A percentile compares a stretch with the other conserved stretches of the same genome.
These are phyloP conservation scores for Escallonia rubra DNA, from an alignment of 129 eudicot species.

Conservation along the genomic window DNA sequence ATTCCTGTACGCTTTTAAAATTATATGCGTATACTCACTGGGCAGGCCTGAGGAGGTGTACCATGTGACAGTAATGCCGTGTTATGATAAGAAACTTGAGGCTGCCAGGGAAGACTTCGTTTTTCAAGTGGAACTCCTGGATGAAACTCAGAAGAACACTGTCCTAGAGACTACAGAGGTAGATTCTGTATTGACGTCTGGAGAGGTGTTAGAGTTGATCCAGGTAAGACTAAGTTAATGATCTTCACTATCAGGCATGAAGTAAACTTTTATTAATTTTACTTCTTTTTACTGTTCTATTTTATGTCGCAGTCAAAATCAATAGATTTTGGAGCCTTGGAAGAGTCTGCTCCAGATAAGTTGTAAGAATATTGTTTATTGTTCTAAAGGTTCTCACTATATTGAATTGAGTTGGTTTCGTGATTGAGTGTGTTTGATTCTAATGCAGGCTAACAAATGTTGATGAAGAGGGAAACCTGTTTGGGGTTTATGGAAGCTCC, in stretches of 20 bases:
- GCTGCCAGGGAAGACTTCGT: slow-evolving; percentile 94
- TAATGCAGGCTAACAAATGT: slow-evolving; percentile 69
- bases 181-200: slow-evolving; percentile 94
- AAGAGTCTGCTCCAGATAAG: slow-evolving; percentile 82
- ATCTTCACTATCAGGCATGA: not conserved
- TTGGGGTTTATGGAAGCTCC: slow-evolving; percentile 81
- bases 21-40: not conserved
- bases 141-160: slow-evolving; percentile 16
- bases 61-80: slow-evolving; percentile 98
- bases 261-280: not conserved
- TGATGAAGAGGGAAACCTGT: slow-evolving; percentile 66
- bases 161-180: slow-evolving; percentile 58
- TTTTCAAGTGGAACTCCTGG: slow-evolving; percentile 37
- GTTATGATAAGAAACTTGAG: slow-evolving; percentile 98
- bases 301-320: slow-evolving; percentile 63
- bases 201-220: slow-evolving; percentile 84
- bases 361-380: slow-evolving; percentile 41
- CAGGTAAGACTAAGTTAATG: slow-evolving; percentile 35
- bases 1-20: too few species aligned
- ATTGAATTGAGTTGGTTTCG: not conserved
- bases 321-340: slow-evolving; percentile 67
- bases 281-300: slow-evolving; percentile 2
- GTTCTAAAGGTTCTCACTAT: not conserved
- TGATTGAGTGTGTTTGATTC: not conserved
- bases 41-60: slow-evolving; percentile 79